These are phyloP conservation scores for Leptodontidium sp. DNA, from an alignment of 2,329 filamentous ascomycete genomes.

Conservation along the genomic window DNA sequence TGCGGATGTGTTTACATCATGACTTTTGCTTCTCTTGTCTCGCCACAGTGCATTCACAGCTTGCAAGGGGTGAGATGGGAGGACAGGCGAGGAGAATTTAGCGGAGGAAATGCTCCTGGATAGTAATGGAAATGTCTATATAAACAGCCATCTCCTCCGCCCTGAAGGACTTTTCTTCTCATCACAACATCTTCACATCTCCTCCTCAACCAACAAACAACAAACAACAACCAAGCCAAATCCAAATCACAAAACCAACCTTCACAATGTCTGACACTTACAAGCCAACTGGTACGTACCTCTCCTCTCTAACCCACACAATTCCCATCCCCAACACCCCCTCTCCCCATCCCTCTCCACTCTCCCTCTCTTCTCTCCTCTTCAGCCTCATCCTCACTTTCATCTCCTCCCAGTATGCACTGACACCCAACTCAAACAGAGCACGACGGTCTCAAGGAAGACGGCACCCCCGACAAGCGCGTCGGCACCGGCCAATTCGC, in stretches of 20 bases:
- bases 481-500: constrained; percentile 53
- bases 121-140: constrained; percentile 2
- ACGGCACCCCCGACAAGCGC: constrained; percentile 52
- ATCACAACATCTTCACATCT: background rate
- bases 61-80: background rate
- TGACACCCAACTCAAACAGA: constrained; percentile 40
- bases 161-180: background rate
- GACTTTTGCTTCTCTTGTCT: background rate
- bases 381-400: too few relatives aligned
- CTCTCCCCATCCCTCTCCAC: too few relatives aligned
- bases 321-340: background rate
- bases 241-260: background rate
- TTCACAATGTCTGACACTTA: constrained; percentile 9
- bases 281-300: constrained; percentile 9
- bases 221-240: background rate
- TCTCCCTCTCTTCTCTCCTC: too few relatives aligned
- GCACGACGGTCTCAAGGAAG: constrained; percentile 53
- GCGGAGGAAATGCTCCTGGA: constrained; percentile 1
- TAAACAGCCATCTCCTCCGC: background rate
- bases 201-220: background rate
- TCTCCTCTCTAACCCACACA: background rate
- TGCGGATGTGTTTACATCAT: background rate
- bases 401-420: background rate
- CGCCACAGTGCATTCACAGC: background rate
- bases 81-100: background rate